These are phyloP conservation scores for Sphaerostilbella broomeana DNA, from an alignment of 2,329 filamentous ascomycete species.

Conservation along the genomic window DNA sequence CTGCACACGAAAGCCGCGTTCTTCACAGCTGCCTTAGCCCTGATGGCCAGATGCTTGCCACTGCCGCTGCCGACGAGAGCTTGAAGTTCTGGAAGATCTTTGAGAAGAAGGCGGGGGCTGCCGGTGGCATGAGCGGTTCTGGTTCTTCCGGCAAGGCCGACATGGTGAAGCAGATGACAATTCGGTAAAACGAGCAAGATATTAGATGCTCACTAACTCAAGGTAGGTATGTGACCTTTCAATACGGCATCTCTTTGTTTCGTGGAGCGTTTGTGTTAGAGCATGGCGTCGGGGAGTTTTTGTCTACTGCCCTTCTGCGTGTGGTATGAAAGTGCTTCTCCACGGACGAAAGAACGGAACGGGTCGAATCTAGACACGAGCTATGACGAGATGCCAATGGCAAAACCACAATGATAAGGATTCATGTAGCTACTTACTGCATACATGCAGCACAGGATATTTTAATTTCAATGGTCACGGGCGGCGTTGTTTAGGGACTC, in stretches of 20 bases:
- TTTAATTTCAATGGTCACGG: constrained; percentile 6
- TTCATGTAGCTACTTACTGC: constrained; percentile 12
- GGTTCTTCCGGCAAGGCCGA: constrained; percentile 71
- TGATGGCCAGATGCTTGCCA: constrained; percentile 96
- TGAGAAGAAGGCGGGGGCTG: constrained; percentile 86
- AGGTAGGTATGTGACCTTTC: constrained; percentile 41
- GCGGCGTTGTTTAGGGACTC: constrained; percentile 2
- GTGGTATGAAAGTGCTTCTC: constrained; percentile 46
- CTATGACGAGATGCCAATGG: constrained; percentile 18
- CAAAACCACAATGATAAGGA: constrained; percentile 1
- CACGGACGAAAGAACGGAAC: constrained; percentile 31
- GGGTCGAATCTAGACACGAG: constrained; percentile 25
- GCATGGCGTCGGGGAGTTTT: constrained; percentile 47
- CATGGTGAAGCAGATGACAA: constrained; percentile 93
- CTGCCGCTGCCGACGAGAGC: constrained; percentile 90
- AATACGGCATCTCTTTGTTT: constrained; percentile 37
- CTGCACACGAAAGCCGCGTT: constrained; percentile 92
- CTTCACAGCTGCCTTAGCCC: constrained; percentile 95
- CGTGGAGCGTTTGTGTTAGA: constrained; percentile 35
- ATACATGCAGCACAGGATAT: constrained; percentile 5
- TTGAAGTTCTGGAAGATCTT: constrained; percentile 99
- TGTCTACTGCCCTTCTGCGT: constrained; percentile 34
- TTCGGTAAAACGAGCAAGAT: constrained; percentile 51
- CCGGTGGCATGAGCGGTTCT: constrained; percentile 57
- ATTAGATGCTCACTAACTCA: constrained; percentile 22